Evolutionary conservation across 139 green algal species (phyloP).

Genomic region (Nannochloris sp.): DNA sequence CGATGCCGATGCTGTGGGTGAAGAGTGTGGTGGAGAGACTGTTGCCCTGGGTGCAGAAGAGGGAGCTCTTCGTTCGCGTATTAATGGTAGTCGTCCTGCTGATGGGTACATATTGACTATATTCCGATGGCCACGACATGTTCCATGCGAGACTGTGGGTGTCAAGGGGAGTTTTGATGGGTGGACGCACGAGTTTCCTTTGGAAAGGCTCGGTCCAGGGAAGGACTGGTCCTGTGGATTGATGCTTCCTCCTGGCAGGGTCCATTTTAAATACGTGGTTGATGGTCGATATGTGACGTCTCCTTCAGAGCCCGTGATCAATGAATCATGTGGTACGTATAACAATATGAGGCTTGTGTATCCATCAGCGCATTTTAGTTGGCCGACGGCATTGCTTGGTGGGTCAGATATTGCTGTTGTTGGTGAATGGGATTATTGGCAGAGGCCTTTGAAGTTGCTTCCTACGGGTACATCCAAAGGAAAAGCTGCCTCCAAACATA

Average conservation of each 20-base stretch:
- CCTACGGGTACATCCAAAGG: not conserved
- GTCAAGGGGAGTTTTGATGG: conserved; percentile 32
- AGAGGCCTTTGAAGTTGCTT: conserved; percentile 33
- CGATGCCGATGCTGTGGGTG: too few relatives aligned
- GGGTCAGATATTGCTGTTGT: conserved; percentile 33
- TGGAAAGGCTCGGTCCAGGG: conserved; percentile 6
- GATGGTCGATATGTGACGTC: conserved; percentile 40
- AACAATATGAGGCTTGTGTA: conserved; percentile 48
- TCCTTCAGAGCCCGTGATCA: conserved; percentile 30
- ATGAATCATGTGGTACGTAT: conserved; percentile 18
- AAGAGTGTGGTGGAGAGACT: too few relatives aligned
- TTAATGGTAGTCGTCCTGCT: not conserved
- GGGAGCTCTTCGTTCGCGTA: too few relatives aligned
- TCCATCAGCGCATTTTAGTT: conserved; percentile 30
- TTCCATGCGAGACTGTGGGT: conserved; percentile 21
- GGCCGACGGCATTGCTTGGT: conserved; percentile 14
- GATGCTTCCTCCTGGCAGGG: conserved; percentile 8
- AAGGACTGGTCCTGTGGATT: conserved; percentile 35
- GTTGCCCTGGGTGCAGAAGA: too few relatives aligned
- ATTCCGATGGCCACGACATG: conserved; percentile 33
- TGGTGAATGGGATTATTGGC: conserved; percentile 38
- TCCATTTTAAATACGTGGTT: conserved; percentile 27
- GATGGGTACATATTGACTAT: conserved; percentile 17
- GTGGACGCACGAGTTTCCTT: conserved; percentile 22
- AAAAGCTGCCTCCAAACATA: not conserved